phyloP scores from a whole-genome alignment of 345 rosid genomes.

The Anastatica hierochuntica region DNA sequence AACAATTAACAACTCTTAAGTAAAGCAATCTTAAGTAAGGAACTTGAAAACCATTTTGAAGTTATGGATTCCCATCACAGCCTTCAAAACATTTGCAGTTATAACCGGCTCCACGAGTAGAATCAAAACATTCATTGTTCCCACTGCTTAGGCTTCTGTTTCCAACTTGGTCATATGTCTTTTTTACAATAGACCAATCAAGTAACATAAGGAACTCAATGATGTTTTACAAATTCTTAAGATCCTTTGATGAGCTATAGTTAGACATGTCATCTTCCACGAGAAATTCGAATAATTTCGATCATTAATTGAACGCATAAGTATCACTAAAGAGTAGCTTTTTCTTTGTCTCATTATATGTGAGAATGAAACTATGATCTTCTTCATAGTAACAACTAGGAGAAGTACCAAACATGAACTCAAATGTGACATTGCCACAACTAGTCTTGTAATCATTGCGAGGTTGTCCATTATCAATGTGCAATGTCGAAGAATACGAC shows the following conservation, averaged over 20 bases:
- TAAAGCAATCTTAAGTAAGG: background rate
- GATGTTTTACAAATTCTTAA: background rate
- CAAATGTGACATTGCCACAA: slow-evolving; percentile 27
- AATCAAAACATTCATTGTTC: background rate
- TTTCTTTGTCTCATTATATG: background rate
- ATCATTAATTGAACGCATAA: background rate
- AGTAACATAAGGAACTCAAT: slow-evolving; percentile 8
- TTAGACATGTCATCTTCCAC: slow-evolving; percentile 9
- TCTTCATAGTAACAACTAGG: slow-evolving; percentile 17
- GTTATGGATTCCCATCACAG: slow-evolving; percentile 32
- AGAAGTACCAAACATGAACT: slow-evolving; percentile 31
- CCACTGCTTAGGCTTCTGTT: background rate
- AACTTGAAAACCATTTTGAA: slow-evolving; percentile 9
- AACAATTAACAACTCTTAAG: too few relatives aligned
- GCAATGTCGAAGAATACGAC: too few relatives aligned
- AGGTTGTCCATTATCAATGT: too few relatives aligned
- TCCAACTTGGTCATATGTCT: slow-evolving; percentile 9
- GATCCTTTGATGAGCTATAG: slow-evolving; percentile 2
- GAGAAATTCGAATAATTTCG: too few relatives aligned
- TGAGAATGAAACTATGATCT: slow-evolving; percentile 10
- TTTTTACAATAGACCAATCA: slow-evolving; percentile 29
- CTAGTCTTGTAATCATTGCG: slow-evolving; percentile 3
- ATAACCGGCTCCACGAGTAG: slow-evolving; percentile 4
- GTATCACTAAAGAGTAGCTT: background rate
- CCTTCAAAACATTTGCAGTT: slow-evolving; percentile 23